Conservation (phyloP, 345 rosid genomes). For the Aegle marmelos region DNA sequence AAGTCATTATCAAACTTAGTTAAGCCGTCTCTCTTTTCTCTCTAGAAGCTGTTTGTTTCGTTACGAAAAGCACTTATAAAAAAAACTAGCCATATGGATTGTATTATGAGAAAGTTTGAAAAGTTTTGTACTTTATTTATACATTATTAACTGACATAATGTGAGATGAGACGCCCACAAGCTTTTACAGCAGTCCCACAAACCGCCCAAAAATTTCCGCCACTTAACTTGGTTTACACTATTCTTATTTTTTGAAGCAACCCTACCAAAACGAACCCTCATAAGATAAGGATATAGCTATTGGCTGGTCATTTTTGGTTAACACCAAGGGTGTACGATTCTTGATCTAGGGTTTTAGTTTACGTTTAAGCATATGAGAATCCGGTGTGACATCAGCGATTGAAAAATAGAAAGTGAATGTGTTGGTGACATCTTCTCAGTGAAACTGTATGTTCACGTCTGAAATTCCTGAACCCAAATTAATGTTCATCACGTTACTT, state of each 20-base stretch:
- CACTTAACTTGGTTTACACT: constrained; percentile 24
- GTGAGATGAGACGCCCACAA: constrained; percentile 6
- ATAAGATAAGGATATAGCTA: not conserved
- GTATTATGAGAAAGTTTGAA: not conserved
- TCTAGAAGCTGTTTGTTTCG: not conserved
- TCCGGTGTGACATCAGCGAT: not conserved
- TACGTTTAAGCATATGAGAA: not conserved
- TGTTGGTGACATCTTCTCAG: not conserved
- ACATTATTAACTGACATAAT: not conserved
- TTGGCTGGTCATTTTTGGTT: not conserved
- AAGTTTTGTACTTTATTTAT: not conserved
- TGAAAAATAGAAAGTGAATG: too few species aligned
- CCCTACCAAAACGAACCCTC: not conserved
- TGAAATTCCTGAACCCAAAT: not conserved
- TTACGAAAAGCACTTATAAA: not conserved
- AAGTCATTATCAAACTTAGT: constrained; percentile 17
- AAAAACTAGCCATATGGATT: too few species aligned
- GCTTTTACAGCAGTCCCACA: constrained; percentile 28
- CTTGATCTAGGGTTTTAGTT: not conserved
- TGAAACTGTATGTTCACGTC: not conserved
- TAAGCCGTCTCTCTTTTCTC: not conserved
- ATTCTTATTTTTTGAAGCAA: constrained; percentile 26
- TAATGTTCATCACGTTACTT: not conserved
- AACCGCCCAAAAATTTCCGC: constrained; percentile 33
- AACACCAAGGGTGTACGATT: not conserved